A percentile compares a stretch with the other conserved stretches of the same genome.
Evolutionary conservation across 2,329 filamentous ascomycete genomes (phyloP).

Genomic region (Alternaria triticina): DNA sequence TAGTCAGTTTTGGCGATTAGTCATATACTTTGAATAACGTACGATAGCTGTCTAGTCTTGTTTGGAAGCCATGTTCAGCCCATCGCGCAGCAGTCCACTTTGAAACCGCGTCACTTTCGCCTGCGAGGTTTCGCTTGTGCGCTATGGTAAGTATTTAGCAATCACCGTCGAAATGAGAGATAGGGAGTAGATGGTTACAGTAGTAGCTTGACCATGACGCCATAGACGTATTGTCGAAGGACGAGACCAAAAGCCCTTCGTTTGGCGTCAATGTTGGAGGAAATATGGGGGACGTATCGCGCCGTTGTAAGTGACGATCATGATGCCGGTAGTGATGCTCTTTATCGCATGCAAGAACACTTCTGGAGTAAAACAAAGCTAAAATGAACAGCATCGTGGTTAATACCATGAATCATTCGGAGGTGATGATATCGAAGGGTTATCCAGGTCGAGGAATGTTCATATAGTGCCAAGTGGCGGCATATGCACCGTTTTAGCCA

Average conservation of each 20-base stretch:
- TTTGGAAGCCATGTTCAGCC: constrained; percentile 37
- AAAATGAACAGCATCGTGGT: not conserved
- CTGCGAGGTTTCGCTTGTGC: constrained; percentile 39
- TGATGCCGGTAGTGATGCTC: constrained; percentile 9
- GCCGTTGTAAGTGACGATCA: constrained; percentile 29
- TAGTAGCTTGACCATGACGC: constrained; percentile 46
- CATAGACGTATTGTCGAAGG: constrained; percentile 49
- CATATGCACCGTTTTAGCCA: not conserved
- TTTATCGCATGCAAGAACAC: not conserved
- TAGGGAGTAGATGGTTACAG: constrained; percentile 13
- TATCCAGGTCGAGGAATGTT: not conserved
- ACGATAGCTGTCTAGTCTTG: constrained; percentile 43
- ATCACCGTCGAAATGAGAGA: not conserved
- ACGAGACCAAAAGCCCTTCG: constrained; percentile 47
- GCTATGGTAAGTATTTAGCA: constrained; percentile 10
- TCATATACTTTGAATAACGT: constrained; percentile 6
- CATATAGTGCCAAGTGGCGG: not conserved
- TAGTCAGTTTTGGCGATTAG: too few relatives aligned
- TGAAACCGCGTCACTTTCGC: constrained; percentile 43
- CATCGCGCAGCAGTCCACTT: constrained; percentile 46
- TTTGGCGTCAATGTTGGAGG: constrained; percentile 40
- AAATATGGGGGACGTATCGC: constrained; percentile 28
- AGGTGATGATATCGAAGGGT: not conserved
- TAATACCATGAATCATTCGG: too few relatives aligned
- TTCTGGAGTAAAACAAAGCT: not conserved